phyloP scores from a whole-genome alignment of 1,284 basidiomycete species.

The Takashimella tepidaria region DNA sequence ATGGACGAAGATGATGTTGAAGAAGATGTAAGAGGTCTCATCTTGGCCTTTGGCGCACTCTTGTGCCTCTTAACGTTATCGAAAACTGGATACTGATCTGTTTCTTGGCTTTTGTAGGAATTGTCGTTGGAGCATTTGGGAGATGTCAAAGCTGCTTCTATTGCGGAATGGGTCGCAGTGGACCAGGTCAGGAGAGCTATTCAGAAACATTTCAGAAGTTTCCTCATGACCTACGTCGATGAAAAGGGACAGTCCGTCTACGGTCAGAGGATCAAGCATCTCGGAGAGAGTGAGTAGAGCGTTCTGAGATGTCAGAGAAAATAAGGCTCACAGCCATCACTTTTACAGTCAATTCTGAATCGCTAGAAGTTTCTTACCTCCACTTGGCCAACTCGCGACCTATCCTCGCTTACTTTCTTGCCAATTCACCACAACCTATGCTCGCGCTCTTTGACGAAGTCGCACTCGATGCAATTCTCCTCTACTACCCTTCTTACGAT shows the following conservation, averaged over 20 bases:
- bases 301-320: conserved; percentile 2
- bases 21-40: conserved; percentile 57
- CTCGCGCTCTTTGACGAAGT: conserved; percentile 93
- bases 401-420: conserved; percentile 94
- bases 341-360: conserved; percentile 81
- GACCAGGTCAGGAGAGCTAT: conserved; percentile 87
- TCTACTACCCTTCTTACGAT: conserved; percentile 94
- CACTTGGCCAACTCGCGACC: conserved; percentile 87
- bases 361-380: conserved; percentile 91
- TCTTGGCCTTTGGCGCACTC: background rate
- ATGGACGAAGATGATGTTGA: conserved; percentile 77
- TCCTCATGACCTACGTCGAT: conserved; percentile 93
- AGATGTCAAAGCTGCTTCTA: conserved; percentile 95
- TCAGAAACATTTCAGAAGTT: conserved; percentile 86
- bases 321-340: background rate
- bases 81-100: background rate
- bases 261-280: conserved; percentile 83
- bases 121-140: conserved; percentile 91
- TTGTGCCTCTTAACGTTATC: background rate
- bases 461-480: conserved; percentile 85
- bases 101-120: conserved; percentile 56
- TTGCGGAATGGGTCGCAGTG: conserved; percentile 93
- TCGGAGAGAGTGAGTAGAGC: conserved; percentile 81
- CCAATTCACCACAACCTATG: conserved; percentile 89
- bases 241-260: conserved; percentile 88